Percentiles rank a stretch among this genome's conserved stretches.
Evolutionary conservation across 331 rosid genomes (phyloP).

Genomic region (Malus hybrid): DNA sequence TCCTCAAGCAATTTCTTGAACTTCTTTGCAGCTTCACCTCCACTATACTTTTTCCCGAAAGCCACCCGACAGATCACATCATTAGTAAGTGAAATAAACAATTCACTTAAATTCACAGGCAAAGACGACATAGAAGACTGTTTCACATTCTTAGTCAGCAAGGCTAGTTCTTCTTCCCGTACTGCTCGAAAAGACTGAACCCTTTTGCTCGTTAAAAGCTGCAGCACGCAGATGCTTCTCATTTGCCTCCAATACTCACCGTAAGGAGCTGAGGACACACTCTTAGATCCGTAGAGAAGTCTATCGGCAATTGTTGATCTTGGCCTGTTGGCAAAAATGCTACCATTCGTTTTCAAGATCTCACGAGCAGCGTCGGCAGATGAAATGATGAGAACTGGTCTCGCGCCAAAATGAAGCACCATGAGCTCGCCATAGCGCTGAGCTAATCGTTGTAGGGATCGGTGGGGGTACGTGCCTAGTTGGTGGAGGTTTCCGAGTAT

Average conservation of each 20-base stretch:
- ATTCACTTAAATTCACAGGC: background rate
- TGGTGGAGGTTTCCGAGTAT: constrained; percentile 25
- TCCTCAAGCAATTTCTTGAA: constrained; percentile 9
- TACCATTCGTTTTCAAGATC: constrained; percentile 17
- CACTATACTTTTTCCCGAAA: constrained; percentile 15
- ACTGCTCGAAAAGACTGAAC: constrained; percentile 1
- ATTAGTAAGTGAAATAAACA: background rate
- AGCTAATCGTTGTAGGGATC: background rate
- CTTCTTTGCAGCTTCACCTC: background rate
- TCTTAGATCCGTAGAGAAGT: constrained; percentile 9
- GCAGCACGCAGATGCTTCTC: constrained; percentile 9
- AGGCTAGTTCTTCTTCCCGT: constrained; percentile 12
- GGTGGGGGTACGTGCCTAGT: constrained; percentile 15
- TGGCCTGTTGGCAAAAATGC: constrained; percentile 5
- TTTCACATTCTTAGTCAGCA: background rate
- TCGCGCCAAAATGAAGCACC: constrained; percentile 14
- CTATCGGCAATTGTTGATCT: background rate
- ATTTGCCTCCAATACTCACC: constrained; percentile 26
- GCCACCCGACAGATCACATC: constrained; percentile 16
- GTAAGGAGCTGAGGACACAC: constrained; percentile 8
- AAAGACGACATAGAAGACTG: background rate
- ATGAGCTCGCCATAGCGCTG: constrained; percentile 11
- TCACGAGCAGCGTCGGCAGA: constrained; percentile 7
- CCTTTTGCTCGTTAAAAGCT: constrained; percentile 21
- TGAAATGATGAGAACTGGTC: constrained; percentile 11